Conservation (phyloP, 163 green algal species). For the Volvox carteri region DNA sequence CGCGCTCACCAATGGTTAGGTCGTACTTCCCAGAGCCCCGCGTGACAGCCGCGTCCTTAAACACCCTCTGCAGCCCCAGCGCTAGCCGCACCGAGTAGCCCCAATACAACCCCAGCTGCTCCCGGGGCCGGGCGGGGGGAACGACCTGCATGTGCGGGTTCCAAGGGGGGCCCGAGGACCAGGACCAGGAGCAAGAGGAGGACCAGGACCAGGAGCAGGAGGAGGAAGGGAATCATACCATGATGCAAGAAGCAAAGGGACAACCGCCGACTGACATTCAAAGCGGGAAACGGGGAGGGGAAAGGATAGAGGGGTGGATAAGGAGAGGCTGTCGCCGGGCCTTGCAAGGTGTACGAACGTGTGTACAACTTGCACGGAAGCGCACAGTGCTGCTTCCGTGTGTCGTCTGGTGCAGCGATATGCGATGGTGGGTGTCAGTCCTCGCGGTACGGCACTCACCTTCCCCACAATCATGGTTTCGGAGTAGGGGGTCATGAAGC, state of each 20-base stretch:
- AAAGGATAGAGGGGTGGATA: not conserved
- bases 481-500: slow-evolving; percentile 63
- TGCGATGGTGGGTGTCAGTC: no score
- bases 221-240: no score
- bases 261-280: not conserved
- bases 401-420: no score
- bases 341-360: no score
- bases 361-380: no score
- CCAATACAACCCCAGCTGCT: slow-evolving; percentile 87
- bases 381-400: no score
- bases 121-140: slow-evolving; percentile 72
- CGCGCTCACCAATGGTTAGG: slow-evolving; percentile 64
- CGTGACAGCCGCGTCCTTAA: slow-evolving; percentile 78
- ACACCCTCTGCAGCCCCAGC: slow-evolving; percentile 72
- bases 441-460: slow-evolving; percentile 52
- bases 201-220: not conserved
- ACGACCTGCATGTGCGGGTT: slow-evolving; percentile 55
- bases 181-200: not conserved
- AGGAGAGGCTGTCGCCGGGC: no score
- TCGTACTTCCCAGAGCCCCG: slow-evolving; percentile 86
- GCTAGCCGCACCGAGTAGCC: slow-evolving; percentile 90
- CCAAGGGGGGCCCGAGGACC: not conserved
- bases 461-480: slow-evolving; percentile 70
- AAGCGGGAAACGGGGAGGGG: not conserved
- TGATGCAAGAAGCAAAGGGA: no score